Evolutionary conservation across 1,284 basidiomycete species (phyloP).

Genomic region (Cryptococcus sp.): DNA sequence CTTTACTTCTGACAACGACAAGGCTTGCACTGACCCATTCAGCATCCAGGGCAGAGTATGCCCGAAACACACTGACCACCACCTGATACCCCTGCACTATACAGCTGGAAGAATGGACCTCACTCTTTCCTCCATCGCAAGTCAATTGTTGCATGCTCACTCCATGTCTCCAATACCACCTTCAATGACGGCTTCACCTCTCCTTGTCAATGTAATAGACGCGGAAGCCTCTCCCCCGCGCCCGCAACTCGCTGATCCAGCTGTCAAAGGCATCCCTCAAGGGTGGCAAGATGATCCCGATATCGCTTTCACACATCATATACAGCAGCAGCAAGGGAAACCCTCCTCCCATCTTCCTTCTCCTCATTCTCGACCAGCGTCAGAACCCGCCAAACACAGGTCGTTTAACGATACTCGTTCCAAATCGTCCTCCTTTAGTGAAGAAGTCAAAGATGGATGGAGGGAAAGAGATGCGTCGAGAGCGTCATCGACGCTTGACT

Average conservation of each 20-base stretch:
- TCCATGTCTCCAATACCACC: not conserved
- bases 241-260: constrained; percentile 15
- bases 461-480: not conserved
- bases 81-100: too few species aligned
- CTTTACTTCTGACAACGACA: too few species aligned
- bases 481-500: not conserved
- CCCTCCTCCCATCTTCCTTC: too few species aligned
- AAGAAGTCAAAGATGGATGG: not conserved
- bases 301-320: not conserved
- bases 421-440: constrained; percentile 4
- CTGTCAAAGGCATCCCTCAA: constrained; percentile 27
- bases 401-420: constrained; percentile 1
- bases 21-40: too few species aligned
- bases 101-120: not conserved
- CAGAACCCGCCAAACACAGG: not conserved
- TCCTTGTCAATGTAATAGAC: too few species aligned
- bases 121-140: not conserved
- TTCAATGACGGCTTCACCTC: too few species aligned
- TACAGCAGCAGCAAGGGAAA: not conserved
- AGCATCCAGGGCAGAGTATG: too few species aligned
- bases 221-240: not conserved
- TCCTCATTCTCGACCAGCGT: too few species aligned
- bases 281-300: constrained; percentile 29
- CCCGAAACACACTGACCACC: too few species aligned
- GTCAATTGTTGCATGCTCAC: not conserved